Evolutionary conservation across 768 basidiomycete species (phyloP), one percentile per base, ranked within the genome.

Genomic region (Lanmaoa rubissima): DNA sequence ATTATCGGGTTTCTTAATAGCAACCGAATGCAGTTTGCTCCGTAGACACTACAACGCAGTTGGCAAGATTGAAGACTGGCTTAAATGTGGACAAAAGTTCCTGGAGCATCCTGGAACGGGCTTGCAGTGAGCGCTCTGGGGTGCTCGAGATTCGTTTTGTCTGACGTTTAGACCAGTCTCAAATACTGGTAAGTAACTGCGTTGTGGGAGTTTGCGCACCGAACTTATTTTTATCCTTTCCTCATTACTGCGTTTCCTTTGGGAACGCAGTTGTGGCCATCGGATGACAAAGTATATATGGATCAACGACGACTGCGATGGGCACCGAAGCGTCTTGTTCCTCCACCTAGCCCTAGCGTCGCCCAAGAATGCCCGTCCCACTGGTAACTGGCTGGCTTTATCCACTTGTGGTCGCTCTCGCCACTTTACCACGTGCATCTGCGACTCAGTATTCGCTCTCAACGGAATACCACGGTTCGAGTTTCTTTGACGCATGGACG

Each of bases 401-500:
- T 48, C 47, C 40, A 12, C 35, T 65, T n/a, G 49, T 48, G 5
- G 38, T 58, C n/a, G 50, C 49, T 5, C 54, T 65, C 13, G 42
- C 44, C 47, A 34, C 46, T 16, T 39, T 61, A 1, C 63, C 59
- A 11, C 38, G 21, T 26, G 60, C 32, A 19, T 65, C 64, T 21
- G 74, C 68, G 4, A 67, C 73, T n/a, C 65, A 69, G 31, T 86
- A 88, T 69, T 69, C 78, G 51, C 68, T 86, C 48, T 78, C 79
- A 24, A 79, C 79, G 62, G 79, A 81, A 53, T 88, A 85, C 69
- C 64, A 78, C 4, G 87, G 88, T 1, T 65, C 76, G n/a, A 76
- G 67, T 7, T 89, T 90, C 69, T 89, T 89, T 60, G 73, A 88
- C 51, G 79, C 76, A 12, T 89, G 87, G 87, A 72, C 74, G n/a